These are phyloP conservation scores for Dioscorea cayenensis DNA, from an alignment of 116 monocot genomes.

Conservation along the genomic window DNA sequence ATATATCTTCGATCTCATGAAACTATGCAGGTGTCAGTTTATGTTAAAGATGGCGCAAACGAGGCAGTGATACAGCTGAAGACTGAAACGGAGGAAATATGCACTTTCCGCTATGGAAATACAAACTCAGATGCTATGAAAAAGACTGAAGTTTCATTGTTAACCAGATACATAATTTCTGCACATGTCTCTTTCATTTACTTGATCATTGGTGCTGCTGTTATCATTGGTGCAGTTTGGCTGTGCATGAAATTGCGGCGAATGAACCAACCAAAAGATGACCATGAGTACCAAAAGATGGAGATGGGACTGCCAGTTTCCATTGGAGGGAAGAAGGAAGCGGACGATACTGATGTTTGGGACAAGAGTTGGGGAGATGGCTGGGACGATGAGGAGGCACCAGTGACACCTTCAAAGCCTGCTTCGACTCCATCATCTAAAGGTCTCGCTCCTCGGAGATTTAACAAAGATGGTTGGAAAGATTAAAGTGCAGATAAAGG, in stretches of 20 bases:
- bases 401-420: constrained; percentile 48
- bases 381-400: constrained; percentile 81
- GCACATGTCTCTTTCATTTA: constrained; percentile 13
- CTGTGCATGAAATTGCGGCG: constrained; percentile 25
- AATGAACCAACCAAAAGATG: constrained; percentile 8
- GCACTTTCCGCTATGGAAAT: constrained; percentile 48
- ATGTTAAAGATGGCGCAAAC: constrained; percentile 24
- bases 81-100: constrained; percentile 34
- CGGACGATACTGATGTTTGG: constrained; percentile 37
- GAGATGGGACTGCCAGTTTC: constrained; percentile 52
- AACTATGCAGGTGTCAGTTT: constrained; percentile 56
- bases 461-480: constrained; percentile 72
- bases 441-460: constrained; percentile 62
- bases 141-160: constrained; percentile 12
- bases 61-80: constrained; percentile 36
- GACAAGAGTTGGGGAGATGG: constrained; percentile 56
- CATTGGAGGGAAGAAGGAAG: constrained; percentile 33
- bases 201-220: constrained; percentile 14
- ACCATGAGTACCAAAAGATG: constrained; percentile 32
- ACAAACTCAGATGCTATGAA: constrained; percentile 25
- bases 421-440: constrained; percentile 50
- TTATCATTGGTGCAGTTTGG: constrained; percentile 18
- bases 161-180: constrained; percentile 12
- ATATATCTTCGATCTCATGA: too few relatives aligned
- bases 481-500: constrained; percentile 14